Base-by-base conservation (phyloP, 768 basidiomycete species). In the Mycena albidolilacea region DNA sequence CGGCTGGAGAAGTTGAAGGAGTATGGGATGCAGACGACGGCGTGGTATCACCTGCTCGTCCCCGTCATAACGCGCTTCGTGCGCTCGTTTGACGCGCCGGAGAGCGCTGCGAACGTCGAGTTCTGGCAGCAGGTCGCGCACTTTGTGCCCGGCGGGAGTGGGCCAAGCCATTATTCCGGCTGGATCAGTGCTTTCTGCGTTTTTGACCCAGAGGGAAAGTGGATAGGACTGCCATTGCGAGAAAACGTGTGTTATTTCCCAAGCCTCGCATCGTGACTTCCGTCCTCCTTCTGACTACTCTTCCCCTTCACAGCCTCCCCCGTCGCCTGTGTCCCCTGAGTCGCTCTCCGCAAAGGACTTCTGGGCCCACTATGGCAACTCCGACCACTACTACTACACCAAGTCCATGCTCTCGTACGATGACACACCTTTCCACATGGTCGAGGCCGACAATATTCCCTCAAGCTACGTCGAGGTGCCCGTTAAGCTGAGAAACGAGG, bases 41-140 rank as follows among this genome's bases (percentile, higher is more conserved):
- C 80, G 1, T 87, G 86, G 86, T 79, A 81, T 21, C 77, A 80
- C 37, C 80, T 88, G 38, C 82, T 88, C 8, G 79, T 79, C 17
- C 85, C 85, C 0, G 76, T 88, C 46, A 72, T 88, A 58, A 52
- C 72, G 43, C 79, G 82, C 21, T 85, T 86, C 70, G 79, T 84
- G 8, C 17, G 67, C 0, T 80, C 84, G 8, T 87, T 83, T 57
- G 81, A 83, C 23, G 23, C 7, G 5, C 60, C 68, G 5, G 12
- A 37, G 19, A 8, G n/a, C 3, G 17, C 57, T 1, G 35, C 57
- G 17, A 67, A 67, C 17, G 23, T 67, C 57, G 50, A 69, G 4
- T 69, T 69, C 37, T 69, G 68, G 68, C 60, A 63, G 39, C 52
- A 54, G 17, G 54, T 69, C 21, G 68, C 60, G 21, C 68, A 69